Evolutionary conservation across 2,329 filamentous ascomycete species (phyloP).

Genomic region (Mariannaea elegans): DNA sequence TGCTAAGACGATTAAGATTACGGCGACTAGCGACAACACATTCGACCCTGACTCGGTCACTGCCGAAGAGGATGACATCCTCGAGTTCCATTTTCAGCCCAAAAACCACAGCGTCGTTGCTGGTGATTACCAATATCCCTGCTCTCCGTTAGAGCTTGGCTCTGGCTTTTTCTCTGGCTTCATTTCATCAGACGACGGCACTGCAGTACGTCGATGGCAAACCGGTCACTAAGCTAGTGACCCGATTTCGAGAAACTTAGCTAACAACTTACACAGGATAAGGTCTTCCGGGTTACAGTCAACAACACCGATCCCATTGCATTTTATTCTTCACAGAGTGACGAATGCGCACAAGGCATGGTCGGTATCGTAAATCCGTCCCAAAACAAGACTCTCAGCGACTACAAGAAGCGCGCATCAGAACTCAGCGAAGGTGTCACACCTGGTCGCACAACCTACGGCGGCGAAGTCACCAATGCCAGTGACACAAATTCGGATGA

Average conservation of each 20-base stretch:
- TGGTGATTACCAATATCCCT: conserved; percentile 48
- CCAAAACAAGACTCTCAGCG: conserved; percentile 40
- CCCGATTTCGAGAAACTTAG: background rate
- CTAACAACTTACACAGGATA: conserved; percentile 36
- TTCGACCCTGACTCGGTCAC: conserved; percentile 46
- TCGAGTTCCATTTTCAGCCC: conserved; percentile 50
- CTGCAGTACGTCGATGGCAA: conserved; percentile 40
- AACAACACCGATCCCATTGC: conserved; percentile 44
- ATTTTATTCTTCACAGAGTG: conserved; percentile 52
- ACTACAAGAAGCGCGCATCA: conserved; percentile 44
- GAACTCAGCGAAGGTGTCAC: conserved; percentile 38
- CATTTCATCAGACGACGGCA: conserved; percentile 39
- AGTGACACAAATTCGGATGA: conserved; percentile 26
- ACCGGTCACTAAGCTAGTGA: too few species aligned
- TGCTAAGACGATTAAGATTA: conserved; percentile 47
- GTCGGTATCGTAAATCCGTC: conserved; percentile 50
- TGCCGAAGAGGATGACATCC: conserved; percentile 45
- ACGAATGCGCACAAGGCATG: conserved; percentile 50
- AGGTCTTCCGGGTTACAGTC: conserved; percentile 48
- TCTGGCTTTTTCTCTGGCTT: conserved; percentile 52
- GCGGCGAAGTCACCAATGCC: conserved; percentile 42
- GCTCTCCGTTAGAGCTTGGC: conserved; percentile 43
- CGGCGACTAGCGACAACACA: conserved; percentile 43
- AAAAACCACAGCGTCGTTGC: conserved; percentile 50
- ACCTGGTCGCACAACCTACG: conserved; percentile 39